phyloP scores from a whole-genome alignment of 805 yeast species.

The Starmerella khaoyaiensis region DNA sequence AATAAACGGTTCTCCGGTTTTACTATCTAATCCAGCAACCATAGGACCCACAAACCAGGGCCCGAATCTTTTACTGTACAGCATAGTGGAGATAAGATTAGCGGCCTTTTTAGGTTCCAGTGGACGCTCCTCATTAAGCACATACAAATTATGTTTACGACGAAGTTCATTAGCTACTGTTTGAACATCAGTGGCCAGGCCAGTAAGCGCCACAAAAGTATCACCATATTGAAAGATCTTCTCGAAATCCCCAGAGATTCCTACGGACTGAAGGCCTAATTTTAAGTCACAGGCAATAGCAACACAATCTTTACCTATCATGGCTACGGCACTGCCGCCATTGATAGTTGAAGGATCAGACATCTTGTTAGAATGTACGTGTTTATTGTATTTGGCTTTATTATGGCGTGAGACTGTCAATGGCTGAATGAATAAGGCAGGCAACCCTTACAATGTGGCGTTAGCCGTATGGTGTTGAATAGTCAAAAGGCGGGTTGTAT shows the following conservation, averaged over 20 bases:
- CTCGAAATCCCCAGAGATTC: constrained; percentile 84
- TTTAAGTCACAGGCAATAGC: constrained; percentile 95
- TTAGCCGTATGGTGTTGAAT: too few species aligned
- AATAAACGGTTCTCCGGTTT: constrained; percentile 71
- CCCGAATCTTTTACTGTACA: constrained; percentile 79
- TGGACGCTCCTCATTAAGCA: constrained; percentile 76
- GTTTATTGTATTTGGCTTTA: neutral
- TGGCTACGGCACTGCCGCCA: constrained; percentile 94
- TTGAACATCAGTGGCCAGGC: constrained; percentile 85
- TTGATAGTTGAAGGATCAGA: constrained; percentile 31
- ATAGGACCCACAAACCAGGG: constrained; percentile 96
- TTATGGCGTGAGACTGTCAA: neutral
- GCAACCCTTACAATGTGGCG: neutral
- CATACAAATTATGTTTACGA: constrained; percentile 75
- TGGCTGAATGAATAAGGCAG: neutral
- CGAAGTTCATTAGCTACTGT: constrained; percentile 71
- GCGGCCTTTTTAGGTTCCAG: constrained; percentile 93
- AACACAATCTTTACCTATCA: constrained; percentile 97
- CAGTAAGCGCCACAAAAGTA: constrained; percentile 82
- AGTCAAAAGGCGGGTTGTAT: too few species aligned
- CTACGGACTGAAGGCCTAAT: constrained; percentile 84
- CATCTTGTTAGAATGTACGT: constrained; percentile 20
- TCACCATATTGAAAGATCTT: constrained; percentile 70
- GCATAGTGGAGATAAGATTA: constrained; percentile 75
- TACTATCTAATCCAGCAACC: constrained; percentile 85